Conservation (phyloP, 495 filamentous ascomycete genomes). For the Alectoria sarmentosa region DNA sequence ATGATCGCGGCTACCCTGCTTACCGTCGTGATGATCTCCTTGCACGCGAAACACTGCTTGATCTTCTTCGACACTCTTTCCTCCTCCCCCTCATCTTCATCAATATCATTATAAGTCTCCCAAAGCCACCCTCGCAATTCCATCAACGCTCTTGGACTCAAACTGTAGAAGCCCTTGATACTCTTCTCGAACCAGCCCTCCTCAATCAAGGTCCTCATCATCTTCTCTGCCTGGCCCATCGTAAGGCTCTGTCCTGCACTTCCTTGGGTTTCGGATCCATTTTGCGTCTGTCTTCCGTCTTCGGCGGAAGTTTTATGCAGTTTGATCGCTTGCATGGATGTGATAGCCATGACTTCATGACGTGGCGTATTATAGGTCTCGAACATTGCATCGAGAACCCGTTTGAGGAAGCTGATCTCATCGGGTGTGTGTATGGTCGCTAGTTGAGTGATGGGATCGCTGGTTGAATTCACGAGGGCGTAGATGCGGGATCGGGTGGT, state of each 20-base stretch:
- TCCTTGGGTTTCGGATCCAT: conserved; percentile 34
- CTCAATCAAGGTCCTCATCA: conserved; percentile 60
- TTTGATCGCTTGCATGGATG: conserved; percentile 65
- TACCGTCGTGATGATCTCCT: conserved; percentile 78
- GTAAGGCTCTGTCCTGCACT: conserved; percentile 53
- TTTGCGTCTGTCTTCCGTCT: conserved; percentile 34
- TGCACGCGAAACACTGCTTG: conserved; percentile 84
- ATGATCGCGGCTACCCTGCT: conserved; percentile 26
- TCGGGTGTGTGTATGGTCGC: conserved; percentile 76
- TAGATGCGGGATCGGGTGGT: conserved; percentile 45
- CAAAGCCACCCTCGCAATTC: conserved; percentile 78
- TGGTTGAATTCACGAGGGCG: conserved; percentile 82
- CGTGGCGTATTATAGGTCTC: conserved; percentile 69
- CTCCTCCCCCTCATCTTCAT: conserved; percentile 44
- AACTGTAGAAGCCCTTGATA: conserved; percentile 59
- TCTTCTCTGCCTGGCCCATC: conserved; percentile 65
- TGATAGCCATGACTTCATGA: conserved; percentile 74
- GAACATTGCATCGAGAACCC: conserved; percentile 89
- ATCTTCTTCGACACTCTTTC: conserved; percentile 48
- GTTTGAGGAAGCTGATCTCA: conserved; percentile 83
- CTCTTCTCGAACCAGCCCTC: conserved; percentile 83
- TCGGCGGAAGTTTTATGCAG: conserved; percentile 42
- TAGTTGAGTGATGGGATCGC: conserved; percentile 75
- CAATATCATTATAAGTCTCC: conserved; percentile 74
- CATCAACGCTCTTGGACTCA: conserved; percentile 71